A percentile compares a stretch with the other conserved stretches of the same genome.
Conservation (phyloP, 352 stramenopile species). For the Phytopythium aichiense region DNA sequence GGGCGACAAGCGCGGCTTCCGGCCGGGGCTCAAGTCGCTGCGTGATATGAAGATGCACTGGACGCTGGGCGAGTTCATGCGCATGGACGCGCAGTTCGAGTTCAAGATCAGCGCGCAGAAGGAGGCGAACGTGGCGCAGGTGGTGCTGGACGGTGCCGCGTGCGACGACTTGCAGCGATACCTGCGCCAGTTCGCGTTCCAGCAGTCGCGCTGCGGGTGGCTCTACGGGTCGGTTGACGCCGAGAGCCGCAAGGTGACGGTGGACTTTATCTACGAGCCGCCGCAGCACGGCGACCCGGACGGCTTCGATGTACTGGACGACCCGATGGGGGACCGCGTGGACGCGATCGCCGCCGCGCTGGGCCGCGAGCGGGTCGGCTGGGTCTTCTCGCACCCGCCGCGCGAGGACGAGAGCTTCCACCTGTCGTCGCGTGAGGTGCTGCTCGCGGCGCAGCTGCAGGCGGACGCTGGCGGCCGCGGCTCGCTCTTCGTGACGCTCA, state of each 20-base stretch:
- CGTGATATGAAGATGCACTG: conserved; percentile 99
- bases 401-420: conserved; percentile 94
- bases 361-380: conserved; percentile 92
- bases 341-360: conserved; percentile 85
- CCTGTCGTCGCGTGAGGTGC: conserved; percentile 86
- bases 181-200: conserved; percentile 89
- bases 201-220: conserved; percentile 92
- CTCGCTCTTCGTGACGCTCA: conserved; percentile 95
- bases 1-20: conserved; percentile 86
- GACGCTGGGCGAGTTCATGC: conserved; percentile 96
- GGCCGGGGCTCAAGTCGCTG: conserved; percentile 93
- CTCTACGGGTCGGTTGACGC: conserved; percentile 92
- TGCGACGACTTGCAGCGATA: conserved; percentile 92
- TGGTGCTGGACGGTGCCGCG: conserved; percentile 85
- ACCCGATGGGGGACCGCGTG: conserved; percentile 83
- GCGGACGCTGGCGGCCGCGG: conserved; percentile 92
- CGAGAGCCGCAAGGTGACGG: conserved; percentile 83
- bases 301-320: conserved; percentile 92
- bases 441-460: conserved; percentile 95
- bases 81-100: conserved; percentile 96
- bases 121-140: conserved; percentile 67
- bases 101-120: conserved; percentile 97
- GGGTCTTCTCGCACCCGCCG: conserved; percentile 96
- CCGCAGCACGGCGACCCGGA: conserved; percentile 88
- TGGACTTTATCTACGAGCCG: conserved; percentile 97